Conservation (phyloP, 31 red algal species). For the Endocladia muricata region DNA sequence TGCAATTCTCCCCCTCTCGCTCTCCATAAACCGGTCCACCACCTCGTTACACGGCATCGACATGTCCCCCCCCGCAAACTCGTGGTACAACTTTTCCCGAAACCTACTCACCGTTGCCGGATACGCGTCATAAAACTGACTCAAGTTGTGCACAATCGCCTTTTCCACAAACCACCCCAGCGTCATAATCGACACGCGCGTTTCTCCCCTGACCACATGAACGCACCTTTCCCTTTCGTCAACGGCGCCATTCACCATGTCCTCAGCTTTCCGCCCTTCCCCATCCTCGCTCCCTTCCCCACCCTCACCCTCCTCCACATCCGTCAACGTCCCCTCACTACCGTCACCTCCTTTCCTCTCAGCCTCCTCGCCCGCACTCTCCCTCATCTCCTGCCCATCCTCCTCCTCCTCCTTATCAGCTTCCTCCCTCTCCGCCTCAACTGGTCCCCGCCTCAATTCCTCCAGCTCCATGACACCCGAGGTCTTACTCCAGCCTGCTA, state of each 20-base stretch:
- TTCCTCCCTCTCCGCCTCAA: not conserved
- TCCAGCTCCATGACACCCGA: slow-evolving; percentile 23
- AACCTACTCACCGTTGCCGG: slow-evolving; percentile 62
- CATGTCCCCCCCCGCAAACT: slow-evolving; percentile 51
- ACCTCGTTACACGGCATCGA: slow-evolving; percentile 22
- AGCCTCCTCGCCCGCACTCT: not conserved
- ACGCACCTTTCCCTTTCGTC: slow-evolving; percentile 32
- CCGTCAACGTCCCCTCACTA: not conserved
- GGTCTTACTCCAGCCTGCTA: slow-evolving; percentile 27
- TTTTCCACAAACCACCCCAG: slow-evolving; percentile 74
- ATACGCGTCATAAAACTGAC: slow-evolving; percentile 58
- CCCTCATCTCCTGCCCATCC: not conserved
- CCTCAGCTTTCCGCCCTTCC: not conserved
- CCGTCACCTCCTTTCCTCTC: not conserved
- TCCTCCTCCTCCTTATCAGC: not conserved
- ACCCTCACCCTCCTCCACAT: not conserved
- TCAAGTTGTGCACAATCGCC: slow-evolving; percentile 73
- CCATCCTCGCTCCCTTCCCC: slow-evolving; percentile 5
- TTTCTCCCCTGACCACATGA: slow-evolving; percentile 56
- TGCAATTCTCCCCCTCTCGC: not conserved
- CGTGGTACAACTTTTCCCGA: slow-evolving; percentile 53
- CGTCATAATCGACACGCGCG: slow-evolving; percentile 54
- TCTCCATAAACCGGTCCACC: slow-evolving; percentile 49
- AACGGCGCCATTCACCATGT: not conserved
- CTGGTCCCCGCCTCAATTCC: not conserved